These are phyloP conservation scores for Kwoniella botswanensis DNA, from an alignment of 768 basidiomycete genomes.

Conservation along the genomic window DNA sequence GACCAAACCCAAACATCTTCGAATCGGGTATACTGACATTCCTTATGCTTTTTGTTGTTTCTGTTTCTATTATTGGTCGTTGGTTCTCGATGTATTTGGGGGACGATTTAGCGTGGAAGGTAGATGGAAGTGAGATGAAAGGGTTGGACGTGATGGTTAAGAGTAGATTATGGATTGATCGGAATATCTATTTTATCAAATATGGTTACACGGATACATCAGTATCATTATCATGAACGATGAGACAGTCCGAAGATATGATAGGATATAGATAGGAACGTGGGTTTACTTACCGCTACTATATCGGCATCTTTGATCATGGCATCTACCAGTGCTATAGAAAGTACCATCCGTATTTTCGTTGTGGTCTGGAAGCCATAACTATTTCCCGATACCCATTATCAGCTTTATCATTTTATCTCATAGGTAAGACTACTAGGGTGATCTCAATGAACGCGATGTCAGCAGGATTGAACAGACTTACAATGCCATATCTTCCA, in stretches of 20 bases:
- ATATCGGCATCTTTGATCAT: conserved; percentile 57
- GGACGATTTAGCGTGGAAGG: conserved; percentile 31
- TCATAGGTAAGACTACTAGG: too few species aligned
- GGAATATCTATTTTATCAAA: conserved; percentile 42
- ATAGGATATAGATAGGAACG: neutral
- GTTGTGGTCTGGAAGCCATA: conserved; percentile 56
- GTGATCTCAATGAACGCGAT: too few species aligned
- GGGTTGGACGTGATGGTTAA: conserved; percentile 47
- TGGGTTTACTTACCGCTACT: conserved; percentile 40
- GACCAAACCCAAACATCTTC: conserved; percentile 38
- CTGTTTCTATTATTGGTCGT: neutral
- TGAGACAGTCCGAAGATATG: neutral
- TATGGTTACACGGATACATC: too few species aligned
- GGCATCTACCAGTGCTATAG: conserved; percentile 55
- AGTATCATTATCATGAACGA: too few species aligned
- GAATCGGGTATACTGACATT: conserved; percentile 11
- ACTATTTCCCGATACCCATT: conserved; percentile 19
- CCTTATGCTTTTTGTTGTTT: neutral
- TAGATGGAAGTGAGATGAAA: conserved; percentile 43
- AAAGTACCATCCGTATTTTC: conserved; percentile 52
- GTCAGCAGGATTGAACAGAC: conserved; percentile 16
- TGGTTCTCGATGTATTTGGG: neutral
- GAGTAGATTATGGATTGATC: conserved; percentile 53
- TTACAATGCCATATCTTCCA: conserved; percentile 58
- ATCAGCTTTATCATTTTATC: too few species aligned